Conservation (phyloP, 1,284 basidiomycete species). For the Athelia sp. region DNA sequence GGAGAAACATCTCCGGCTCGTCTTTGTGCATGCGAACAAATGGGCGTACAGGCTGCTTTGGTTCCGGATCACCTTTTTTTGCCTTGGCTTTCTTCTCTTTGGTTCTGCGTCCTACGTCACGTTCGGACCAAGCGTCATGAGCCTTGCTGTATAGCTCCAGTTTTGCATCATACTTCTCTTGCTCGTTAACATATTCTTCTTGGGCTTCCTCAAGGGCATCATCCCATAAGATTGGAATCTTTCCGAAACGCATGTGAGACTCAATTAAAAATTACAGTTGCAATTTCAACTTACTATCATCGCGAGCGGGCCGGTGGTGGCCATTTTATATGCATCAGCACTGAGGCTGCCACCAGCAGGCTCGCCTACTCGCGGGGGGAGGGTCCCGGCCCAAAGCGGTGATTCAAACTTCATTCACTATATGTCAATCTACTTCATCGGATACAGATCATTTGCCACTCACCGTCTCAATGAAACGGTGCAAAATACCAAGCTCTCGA, state of each 20-base stretch:
- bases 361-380: constrained; percentile 7
- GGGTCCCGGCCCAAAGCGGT: constrained; percentile 7
- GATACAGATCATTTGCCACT: neutral
- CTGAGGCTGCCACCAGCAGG: constrained; percentile 11
- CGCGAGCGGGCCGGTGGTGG: neutral
- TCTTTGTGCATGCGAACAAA: constrained; percentile 8
- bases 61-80: constrained; percentile 4
- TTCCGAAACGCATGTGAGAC: neutral
- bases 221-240: constrained; percentile 18
- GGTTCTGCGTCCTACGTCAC: neutral
- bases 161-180: neutral
- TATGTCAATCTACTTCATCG: constrained; percentile 1
- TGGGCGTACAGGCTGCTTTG: constrained; percentile 7
- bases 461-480: neutral
- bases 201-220: constrained; percentile 3
- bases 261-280: neutral
- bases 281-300: constrained; percentile 3
- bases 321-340: constrained; percentile 13
- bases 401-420: constrained; percentile 7
- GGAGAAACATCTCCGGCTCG: constrained; percentile 13
- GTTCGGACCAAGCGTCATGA: neutral
- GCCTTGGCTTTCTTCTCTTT: constrained; percentile 4
- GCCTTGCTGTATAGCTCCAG: constrained; percentile 1
- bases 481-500: constrained; percentile 8
- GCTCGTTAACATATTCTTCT: neutral